Evolutionary conservation across 2,329 filamentous ascomycete genomes (phyloP), one percentile per base, ranked within the genome.

Genomic region (Didymosphaeria variabile): DNA sequence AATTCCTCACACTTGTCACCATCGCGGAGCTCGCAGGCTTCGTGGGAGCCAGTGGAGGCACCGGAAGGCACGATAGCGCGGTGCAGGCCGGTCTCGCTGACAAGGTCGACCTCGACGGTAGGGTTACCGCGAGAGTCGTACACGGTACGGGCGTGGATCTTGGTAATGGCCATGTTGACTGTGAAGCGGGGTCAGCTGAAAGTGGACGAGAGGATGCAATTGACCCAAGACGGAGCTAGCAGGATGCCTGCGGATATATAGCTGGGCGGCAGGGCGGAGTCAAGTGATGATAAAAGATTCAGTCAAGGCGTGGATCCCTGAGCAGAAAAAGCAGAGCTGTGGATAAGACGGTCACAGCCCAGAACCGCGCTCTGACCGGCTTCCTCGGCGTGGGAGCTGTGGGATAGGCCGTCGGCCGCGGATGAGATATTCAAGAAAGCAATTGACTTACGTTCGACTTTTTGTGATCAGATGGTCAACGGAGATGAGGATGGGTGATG

Each of bases 111-210:
- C 88, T 98, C 94, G 79, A 97, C 94, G 80, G 95, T 99, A 78
- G 95, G 95, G 90, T 99, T 99, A 81, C 88, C 88, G 72, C 95
- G 94, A 82, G 95, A 98, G 88, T 99, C 95, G 89, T 85, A 99
- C 86, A 99, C 93, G 79, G 91, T 94, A 80, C 95, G 83, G 67
- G 82, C 82, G 80, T 85, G 82, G 75, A 85, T 84, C 79, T 84
- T 84, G 71, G 79, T 79, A 78, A 84, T 84, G 71, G 91, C 85
- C 95, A 99, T 99, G 72, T 79, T 94, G 83, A 74, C 66, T 73
- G 61, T 65, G 54, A 60, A 59, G 58, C 56, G 53, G 66, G 59
- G 50, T 60, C 57, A 62, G 59, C 54, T 60, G 57, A 59, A 19
- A 15, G 45, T 34, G 44, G 40, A 63, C 50, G 51, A 59, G 63